These are phyloP conservation scores for Beauveria pseudobassiana DNA, from an alignment of 2,329 filamentous ascomycete species.

Conservation along the genomic window DNA sequence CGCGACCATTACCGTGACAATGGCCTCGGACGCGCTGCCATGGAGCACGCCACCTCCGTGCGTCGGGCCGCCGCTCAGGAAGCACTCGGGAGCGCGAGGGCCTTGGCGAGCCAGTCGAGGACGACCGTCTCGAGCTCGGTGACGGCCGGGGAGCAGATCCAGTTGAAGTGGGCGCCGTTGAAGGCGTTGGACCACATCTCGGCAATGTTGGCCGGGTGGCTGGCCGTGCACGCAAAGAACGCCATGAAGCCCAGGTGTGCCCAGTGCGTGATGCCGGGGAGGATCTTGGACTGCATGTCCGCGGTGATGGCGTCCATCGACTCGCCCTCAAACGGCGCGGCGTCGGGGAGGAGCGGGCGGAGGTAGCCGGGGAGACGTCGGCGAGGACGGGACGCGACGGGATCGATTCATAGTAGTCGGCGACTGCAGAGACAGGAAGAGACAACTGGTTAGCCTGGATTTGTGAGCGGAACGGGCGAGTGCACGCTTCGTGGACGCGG, in stretches of 20 bases:
- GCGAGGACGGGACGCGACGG: conserved; percentile 65
- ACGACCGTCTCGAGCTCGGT: conserved; percentile 92
- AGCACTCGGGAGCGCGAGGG: conserved; percentile 65
- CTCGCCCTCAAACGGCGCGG: conserved; percentile 59
- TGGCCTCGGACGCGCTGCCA: conserved; percentile 79
- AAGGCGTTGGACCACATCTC: conserved; percentile 90
- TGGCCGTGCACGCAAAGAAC: conserved; percentile 79
- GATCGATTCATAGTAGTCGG: conserved; percentile 75
- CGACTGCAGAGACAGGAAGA: conserved; percentile 44
- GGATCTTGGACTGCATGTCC: conserved; percentile 79
- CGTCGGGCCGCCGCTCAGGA: conserved; percentile 60
- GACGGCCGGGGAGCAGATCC: conserved; percentile 86
- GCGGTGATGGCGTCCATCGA: conserved; percentile 71
- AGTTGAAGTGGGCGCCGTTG: conserved; percentile 90
- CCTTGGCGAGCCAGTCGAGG: conserved; percentile 81
- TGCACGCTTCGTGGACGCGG: background rate
- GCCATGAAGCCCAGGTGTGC: conserved; percentile 92
- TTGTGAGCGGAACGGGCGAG: background rate
- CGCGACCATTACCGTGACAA: conserved; percentile 80
- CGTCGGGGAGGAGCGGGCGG: conserved; percentile 63
- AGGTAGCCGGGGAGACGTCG: conserved; percentile 76
- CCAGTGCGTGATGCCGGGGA: conserved; percentile 93
- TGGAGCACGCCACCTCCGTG: conserved; percentile 88
- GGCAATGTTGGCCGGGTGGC: conserved; percentile 78
- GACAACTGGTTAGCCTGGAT: too few relatives aligned